phyloP scores from a whole-genome alignment of 2,329 filamentous ascomycete genomes.

The Dissoconium aciculare region DNA sequence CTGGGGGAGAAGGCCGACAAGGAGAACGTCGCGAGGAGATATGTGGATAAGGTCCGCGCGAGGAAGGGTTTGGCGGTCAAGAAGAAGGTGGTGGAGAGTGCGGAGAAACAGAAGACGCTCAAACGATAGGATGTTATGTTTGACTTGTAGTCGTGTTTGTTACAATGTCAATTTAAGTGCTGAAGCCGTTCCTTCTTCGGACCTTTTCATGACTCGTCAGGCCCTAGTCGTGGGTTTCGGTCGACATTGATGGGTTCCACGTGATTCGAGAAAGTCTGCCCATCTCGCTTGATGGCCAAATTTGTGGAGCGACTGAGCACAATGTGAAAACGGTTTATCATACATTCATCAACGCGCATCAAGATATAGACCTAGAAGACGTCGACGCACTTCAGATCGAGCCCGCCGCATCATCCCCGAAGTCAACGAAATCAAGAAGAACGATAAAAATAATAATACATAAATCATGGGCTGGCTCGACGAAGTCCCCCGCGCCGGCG shows the following conservation, averaged over 20 bases:
- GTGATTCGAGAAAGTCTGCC: too few relatives aligned
- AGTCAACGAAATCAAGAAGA: constrained; percentile 7
- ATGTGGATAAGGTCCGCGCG: constrained; percentile 77
- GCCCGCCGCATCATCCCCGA: neutral
- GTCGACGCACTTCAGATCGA: neutral
- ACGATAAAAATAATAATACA: too few relatives aligned
- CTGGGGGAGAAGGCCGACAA: constrained; percentile 82
- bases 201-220: too few relatives aligned
- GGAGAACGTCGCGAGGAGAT: constrained; percentile 91
- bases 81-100: constrained; percentile 57
- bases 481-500: constrained; percentile 22
- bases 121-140: constrained; percentile 47
- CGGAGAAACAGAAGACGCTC: constrained; percentile 76
- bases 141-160: too few relatives aligned
- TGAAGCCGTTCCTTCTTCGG: too few relatives aligned
- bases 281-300: too few relatives aligned
- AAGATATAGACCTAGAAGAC: constrained; percentile 3
- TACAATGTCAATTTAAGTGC: too few relatives aligned
- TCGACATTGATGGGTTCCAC: too few relatives aligned
- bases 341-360: too few relatives aligned
- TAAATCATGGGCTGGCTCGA: constrained; percentile 28
- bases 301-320: too few relatives aligned
- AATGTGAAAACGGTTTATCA: too few relatives aligned
- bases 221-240: too few relatives aligned
- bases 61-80: constrained; percentile 80